phyloP scores from a whole-genome alignment of 2,329 filamentous ascomycete genomes.

The Apiospora sp. region DNA sequence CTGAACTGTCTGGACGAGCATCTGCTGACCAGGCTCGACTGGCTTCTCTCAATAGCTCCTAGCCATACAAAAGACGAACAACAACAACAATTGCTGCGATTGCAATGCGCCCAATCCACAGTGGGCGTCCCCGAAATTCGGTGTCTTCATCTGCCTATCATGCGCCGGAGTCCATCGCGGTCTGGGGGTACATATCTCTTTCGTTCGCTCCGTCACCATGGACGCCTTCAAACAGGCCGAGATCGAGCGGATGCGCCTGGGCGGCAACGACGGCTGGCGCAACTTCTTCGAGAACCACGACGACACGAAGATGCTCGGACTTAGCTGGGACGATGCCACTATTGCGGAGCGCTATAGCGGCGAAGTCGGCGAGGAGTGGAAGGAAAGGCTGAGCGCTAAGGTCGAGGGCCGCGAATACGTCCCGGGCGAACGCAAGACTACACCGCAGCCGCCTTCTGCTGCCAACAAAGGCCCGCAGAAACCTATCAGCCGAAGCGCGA shows the following conservation, averaged over 20 bases:
- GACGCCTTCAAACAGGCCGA: conserved; percentile 95
- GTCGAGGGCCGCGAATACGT: conserved; percentile 90
- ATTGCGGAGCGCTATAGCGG: conserved; percentile 91
- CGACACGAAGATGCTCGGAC: conserved; percentile 70
- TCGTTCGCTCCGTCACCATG: conserved; percentile 97
- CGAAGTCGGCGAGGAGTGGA: conserved; percentile 93
- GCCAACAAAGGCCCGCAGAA: conserved; percentile 45
- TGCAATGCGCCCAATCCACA: conserved; percentile 95
- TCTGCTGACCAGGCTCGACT: conserved; percentile 47
- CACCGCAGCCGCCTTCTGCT: conserved; percentile 46
- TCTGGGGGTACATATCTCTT: conserved; percentile 96
- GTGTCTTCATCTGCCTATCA: conserved; percentile 96
- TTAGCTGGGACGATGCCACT: conserved; percentile 84
- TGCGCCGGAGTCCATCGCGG: conserved; percentile 95
- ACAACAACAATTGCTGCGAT: conserved; percentile 92
- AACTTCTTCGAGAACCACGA: conserved; percentile 82
- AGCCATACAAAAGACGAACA: conserved; percentile 87
- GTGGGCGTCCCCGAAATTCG: conserved; percentile 98
- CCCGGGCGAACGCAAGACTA: conserved; percentile 68
- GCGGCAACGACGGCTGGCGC: conserved; percentile 89
- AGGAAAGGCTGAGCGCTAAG: conserved; percentile 86
- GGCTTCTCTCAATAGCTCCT: conserved; percentile 66
- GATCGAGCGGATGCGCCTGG: conserved; percentile 91
- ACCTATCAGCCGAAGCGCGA: conserved; percentile 46
- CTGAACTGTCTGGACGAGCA: conserved; percentile 26